These are phyloP conservation scores for Zizania latifolia DNA, from an alignment of 176 grass and related monocot genomes.

Conservation along the genomic window DNA sequence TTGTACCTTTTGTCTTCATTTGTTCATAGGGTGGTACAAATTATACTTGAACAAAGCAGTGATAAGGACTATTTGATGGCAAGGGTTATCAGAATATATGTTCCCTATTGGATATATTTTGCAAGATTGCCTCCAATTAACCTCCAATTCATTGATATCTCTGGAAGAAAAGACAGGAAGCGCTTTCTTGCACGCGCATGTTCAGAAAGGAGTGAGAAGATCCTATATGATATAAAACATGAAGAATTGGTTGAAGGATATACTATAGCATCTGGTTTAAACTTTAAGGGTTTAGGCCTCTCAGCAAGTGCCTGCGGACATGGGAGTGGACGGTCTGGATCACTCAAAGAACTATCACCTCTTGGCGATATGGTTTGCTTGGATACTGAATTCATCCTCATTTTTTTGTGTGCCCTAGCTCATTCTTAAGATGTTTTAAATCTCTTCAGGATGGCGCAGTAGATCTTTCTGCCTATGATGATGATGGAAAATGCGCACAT, in stretches of 20 bases:
- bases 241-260: constrained; percentile 92
- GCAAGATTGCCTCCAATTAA: constrained; percentile 74
- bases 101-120: constrained; percentile 95
- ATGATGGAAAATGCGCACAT: constrained; percentile 61
- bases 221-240: constrained; percentile 64
- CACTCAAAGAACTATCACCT: constrained; percentile 72
- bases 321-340: constrained; percentile 55
- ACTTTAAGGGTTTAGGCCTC: constrained; percentile 73
- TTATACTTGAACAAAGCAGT: constrained; percentile 87
- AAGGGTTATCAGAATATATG: constrained; percentile 79
- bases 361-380: constrained; percentile 85
- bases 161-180: constrained; percentile 59
- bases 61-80: constrained; percentile 73
- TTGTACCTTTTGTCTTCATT: constrained; percentile 3
- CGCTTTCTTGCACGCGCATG: constrained; percentile 21
- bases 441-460: constrained; percentile 68
- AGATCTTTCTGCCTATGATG: constrained; percentile 74
- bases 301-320: constrained; percentile 49
- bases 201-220: constrained; percentile 56
- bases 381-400: neutral
- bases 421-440: constrained; percentile 14
- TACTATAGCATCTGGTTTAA: constrained; percentile 80
- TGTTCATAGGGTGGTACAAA: constrained; percentile 63
- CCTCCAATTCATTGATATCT: constrained; percentile 49
- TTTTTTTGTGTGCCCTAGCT: neutral